Percentiles rank a stretch among this genome's conserved stretches.
These are phyloP conservation scores for Botryotinia narcissicola DNA, from an alignment of 2,329 filamentous ascomycete species.

Conservation along the genomic window DNA sequence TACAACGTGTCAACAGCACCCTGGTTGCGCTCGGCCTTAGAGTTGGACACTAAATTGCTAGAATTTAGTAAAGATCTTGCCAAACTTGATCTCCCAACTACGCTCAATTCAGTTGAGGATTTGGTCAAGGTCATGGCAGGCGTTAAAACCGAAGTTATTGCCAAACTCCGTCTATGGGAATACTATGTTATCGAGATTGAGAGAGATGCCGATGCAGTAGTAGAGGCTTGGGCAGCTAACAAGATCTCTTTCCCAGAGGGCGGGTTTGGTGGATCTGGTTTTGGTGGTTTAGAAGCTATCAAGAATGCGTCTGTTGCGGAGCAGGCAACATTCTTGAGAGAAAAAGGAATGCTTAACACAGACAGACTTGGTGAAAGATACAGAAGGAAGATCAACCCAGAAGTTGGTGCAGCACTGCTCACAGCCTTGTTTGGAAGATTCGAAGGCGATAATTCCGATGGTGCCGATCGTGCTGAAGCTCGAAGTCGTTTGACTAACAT, in stretches of 20 bases:
- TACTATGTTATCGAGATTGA: constrained; percentile 86
- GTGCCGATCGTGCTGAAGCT: constrained; percentile 51
- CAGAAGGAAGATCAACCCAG: constrained; percentile 67
- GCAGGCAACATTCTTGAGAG: constrained; percentile 55
- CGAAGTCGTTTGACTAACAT: constrained; percentile 59
- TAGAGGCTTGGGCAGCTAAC: constrained; percentile 69
- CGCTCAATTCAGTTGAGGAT: constrained; percentile 68
- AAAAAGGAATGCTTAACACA: constrained; percentile 67
- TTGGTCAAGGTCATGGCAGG: constrained; percentile 78
- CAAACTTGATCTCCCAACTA: constrained; percentile 70
- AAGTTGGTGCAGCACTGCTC: constrained; percentile 66
- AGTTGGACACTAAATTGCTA: constrained; percentile 73
- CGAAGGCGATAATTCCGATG: constrained; percentile 49
- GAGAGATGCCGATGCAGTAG: constrained; percentile 62
- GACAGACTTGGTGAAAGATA: constrained; percentile 80
- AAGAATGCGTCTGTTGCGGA: constrained; percentile 54
- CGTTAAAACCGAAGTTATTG: constrained; percentile 77
- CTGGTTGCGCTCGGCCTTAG: constrained; percentile 68
- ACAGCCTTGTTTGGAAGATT: constrained; percentile 68
- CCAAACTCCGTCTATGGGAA: constrained; percentile 81
- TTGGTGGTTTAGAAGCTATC: constrained; percentile 52
- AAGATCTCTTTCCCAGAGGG: constrained; percentile 54
- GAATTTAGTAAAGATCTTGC: constrained; percentile 61
- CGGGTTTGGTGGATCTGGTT: constrained; percentile 46
- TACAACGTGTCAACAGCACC: constrained; percentile 93